Percentiles rank a stretch among this genome's conserved stretches.
Conservation (phyloP, 106 monocot species). For the Platanthera guangdongensis region DNA sequence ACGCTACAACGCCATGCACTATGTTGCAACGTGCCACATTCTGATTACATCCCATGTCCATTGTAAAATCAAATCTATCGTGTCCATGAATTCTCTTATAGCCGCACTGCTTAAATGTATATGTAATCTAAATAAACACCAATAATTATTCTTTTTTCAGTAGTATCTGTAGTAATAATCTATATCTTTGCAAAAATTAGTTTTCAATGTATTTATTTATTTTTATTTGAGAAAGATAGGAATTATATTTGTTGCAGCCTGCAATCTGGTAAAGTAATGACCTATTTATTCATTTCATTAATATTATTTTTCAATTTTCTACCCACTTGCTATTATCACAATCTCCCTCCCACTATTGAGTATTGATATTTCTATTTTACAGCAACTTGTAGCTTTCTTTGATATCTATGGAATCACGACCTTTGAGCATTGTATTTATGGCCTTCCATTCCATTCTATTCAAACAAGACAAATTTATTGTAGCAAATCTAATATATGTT, state of each 20-base stretch:
- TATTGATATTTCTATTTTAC: neutral
- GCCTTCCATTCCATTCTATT: neutral
- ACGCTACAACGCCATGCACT: no score
- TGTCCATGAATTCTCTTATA: neutral
- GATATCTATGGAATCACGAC: neutral
- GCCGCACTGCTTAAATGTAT: no score
- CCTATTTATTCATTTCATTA: neutral
- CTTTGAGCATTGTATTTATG: neutral
- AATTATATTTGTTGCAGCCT: no score
- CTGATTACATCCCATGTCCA: neutral
- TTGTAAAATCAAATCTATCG: neutral
- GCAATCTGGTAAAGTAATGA: no score
- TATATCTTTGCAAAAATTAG: no score
- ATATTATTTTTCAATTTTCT: neutral
- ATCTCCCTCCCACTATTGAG: neutral
- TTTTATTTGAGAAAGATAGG: no score
- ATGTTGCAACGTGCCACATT: neutral
- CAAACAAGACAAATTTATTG: neutral
- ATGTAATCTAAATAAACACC: neutral
- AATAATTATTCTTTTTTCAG: neutral
- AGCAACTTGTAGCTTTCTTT: neutral
- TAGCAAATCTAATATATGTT: no score
- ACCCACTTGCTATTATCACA: neutral
- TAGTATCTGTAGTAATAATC: neutral
- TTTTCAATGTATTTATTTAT: no score